A percentile compares a stretch with the other conserved stretches of the same genome.
These are phyloP conservation scores for Punctularia strigosozonata DNA, from an alignment of 768 basidiomycete species.

Conservation along the genomic window DNA sequence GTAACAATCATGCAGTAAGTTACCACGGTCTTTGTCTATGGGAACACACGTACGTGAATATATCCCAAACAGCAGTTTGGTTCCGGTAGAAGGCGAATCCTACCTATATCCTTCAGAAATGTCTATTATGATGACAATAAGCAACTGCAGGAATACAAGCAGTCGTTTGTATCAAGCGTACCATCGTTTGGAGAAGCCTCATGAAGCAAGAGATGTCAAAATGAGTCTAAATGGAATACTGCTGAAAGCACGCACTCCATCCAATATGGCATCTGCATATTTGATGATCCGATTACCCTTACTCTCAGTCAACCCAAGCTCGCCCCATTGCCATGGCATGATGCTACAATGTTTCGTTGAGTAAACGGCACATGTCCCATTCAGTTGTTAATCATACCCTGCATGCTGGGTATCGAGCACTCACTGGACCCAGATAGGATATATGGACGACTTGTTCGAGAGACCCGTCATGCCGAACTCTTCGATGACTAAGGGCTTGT, in stretches of 20 bases:
- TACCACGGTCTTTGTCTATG: too few species aligned
- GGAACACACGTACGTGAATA: conserved; percentile 31
- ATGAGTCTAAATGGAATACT: background rate
- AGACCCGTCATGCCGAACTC: conserved; percentile 24
- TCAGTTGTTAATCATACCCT: conserved; percentile 22
- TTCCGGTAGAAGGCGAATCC: conserved; percentile 41
- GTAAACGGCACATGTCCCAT: background rate
- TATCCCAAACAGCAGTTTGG: conserved; percentile 36
- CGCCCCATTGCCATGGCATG: conserved; percentile 50
- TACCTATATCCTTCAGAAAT: too few species aligned
- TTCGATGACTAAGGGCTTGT: conserved; percentile 20
- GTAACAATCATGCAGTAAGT: too few species aligned
- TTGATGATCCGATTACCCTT: conserved; percentile 43
- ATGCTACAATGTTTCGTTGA: conserved; percentile 22
- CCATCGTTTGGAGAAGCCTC: conserved; percentile 48
- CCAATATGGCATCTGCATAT: conserved; percentile 39
- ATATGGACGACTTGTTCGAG: conserved; percentile 37
- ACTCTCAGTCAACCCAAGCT: conserved; percentile 33
- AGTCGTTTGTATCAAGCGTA: conserved; percentile 12
- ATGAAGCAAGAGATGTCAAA: too few species aligned
- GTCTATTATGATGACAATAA: conserved; percentile 2
- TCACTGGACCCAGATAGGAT: conserved; percentile 36
- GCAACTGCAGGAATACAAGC: background rate
- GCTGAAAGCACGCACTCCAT: conserved; percentile 22
- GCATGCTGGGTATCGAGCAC: conserved; percentile 38